Evolutionary conservation across 306 rosid species (phyloP).

Genomic region (Datisca glomerata): DNA sequence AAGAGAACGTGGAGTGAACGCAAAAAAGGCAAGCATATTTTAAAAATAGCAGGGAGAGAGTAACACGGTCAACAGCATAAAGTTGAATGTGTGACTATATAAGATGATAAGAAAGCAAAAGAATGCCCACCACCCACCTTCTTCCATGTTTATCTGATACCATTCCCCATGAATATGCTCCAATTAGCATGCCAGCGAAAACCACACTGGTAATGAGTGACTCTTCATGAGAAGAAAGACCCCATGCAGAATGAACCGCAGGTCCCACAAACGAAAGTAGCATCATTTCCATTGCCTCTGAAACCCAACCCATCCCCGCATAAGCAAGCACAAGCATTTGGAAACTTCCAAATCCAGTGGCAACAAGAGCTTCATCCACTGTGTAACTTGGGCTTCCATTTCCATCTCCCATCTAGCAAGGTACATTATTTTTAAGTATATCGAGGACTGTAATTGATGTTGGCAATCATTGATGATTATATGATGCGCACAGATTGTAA

Average conservation of each 20-base stretch:
- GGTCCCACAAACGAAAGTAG: slow-evolving; percentile 90
- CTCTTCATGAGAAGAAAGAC: slow-evolving; percentile 66
- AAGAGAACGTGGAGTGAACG: not conserved
- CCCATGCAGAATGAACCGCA: slow-evolving; percentile 80
- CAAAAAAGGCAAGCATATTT: not conserved
- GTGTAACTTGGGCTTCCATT: slow-evolving; percentile 34
- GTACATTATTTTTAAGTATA: no score
- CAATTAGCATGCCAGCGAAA: slow-evolving; percentile 80
- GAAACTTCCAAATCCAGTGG: slow-evolving; percentile 77
- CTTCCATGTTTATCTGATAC: slow-evolving; percentile 85
- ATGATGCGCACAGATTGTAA: no score
- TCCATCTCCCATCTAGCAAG: slow-evolving; percentile 20
- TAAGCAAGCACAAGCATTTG: slow-evolving; percentile 73
- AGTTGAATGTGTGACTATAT: not conserved
- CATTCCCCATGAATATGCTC: slow-evolving; percentile 87
- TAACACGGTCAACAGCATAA: not conserved
- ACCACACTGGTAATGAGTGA: slow-evolving; percentile 69
- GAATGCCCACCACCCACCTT: slow-evolving; percentile 28
- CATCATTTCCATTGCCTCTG: slow-evolving; percentile 99
- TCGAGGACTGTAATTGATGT: no score
- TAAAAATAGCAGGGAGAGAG: not conserved
- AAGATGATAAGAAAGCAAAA: not conserved
- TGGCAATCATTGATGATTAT: no score
- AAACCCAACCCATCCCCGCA: slow-evolving; percentile 92
- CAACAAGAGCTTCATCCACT: slow-evolving; percentile 74